phyloP scores from a whole-genome alignment of 2,329 filamentous ascomycete species.

The Polychaeton citri region DNA sequence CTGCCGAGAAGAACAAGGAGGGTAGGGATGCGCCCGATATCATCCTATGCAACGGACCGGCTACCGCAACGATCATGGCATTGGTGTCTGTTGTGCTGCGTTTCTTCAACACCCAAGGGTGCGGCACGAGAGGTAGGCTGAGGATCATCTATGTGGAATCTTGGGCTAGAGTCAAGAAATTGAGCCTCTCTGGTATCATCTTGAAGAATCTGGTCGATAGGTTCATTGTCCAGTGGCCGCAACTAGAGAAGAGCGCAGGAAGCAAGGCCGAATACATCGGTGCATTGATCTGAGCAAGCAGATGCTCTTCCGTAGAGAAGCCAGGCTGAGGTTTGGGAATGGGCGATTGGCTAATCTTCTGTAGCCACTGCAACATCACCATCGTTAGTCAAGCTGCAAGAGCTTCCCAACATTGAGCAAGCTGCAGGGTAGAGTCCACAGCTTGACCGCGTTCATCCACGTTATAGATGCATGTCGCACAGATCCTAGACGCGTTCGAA shows the following conservation, averaged over 20 bases:
- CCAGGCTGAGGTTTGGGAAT: too few species aligned
- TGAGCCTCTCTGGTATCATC: conserved; percentile 76
- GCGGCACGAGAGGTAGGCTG: conserved; percentile 39
- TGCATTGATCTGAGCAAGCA: conserved; percentile 21
- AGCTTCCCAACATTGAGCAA: too few species aligned
- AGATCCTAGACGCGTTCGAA: too few species aligned
- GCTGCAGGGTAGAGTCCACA: too few species aligned
- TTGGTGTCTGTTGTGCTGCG: conserved; percentile 43
- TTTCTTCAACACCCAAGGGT: conserved; percentile 32
- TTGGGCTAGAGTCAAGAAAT: conserved; percentile 69
- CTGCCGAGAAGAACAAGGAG: conserved; percentile 6
- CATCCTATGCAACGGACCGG: conserved; percentile 79
- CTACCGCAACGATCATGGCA: conserved; percentile 67
- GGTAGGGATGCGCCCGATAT: conserved; percentile 49
- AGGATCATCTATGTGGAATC: conserved; percentile 80
- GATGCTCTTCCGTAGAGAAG: too few species aligned
- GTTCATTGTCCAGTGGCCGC: conserved; percentile 71
- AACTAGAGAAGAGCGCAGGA: conserved; percentile 35
- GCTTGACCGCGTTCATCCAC: too few species aligned
- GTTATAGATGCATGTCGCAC: too few species aligned
- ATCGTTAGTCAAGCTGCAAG: too few species aligned
- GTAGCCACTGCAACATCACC: too few species aligned
- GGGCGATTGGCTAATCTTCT: too few species aligned
- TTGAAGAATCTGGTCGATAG: conserved; percentile 59
- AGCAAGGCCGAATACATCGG: conserved; percentile 31